Base-by-base conservation (phyloP, 2,329 filamentous ascomycete species). In the Thelonectria rubi region DNA sequence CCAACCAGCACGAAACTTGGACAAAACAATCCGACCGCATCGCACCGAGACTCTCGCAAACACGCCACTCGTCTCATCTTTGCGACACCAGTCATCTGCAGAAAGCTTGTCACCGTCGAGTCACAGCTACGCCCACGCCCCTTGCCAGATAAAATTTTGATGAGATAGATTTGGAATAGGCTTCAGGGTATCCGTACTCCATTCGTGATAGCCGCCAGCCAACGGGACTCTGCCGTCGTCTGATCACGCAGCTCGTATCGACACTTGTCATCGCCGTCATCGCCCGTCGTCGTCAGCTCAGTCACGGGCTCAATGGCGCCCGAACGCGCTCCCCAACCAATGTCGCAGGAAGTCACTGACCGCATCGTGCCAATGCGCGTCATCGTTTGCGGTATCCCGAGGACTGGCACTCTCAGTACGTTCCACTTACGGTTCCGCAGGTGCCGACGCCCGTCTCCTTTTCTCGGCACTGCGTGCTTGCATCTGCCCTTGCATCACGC, bases 351-450 rank as follows among this genome's bases (percentile, higher is more conserved):
- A 52, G 42, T 37, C 21, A 65, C 68, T n/a, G 68, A 67, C 42
- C 75, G 77, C 24, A 68, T 73, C 47, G 76, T 79, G 4, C 76
- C 77, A 7, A 78, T 78, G 77, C 72, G 73, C 46, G 75, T 79
- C 69, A 76, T 79, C 58, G 76, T 79, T 24, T 78, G 76, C 65
- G 75, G 77, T 43, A 66, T 77, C 7, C 76, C 77, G 62, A 75
- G 77, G 21, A 79, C 77, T 43, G 77, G 76, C 20, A 77, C 77
- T 11, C 61, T 77, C 56, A 79, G 77, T 77, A 73, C 49, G 69
- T 69, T 52, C 39, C 26, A 34, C 54, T 55, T 52, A 45, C 45
- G 20, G 17, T 30, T 20, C 14, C 15, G 52, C 46, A 40, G 21
- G 6, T 46, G 30, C 39, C 55, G 14, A 50, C 11, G 21, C 15